phyloP scores from a whole-genome alignment of 202 grass and related monocot genomes.

The Eragrostis tef region DNA sequence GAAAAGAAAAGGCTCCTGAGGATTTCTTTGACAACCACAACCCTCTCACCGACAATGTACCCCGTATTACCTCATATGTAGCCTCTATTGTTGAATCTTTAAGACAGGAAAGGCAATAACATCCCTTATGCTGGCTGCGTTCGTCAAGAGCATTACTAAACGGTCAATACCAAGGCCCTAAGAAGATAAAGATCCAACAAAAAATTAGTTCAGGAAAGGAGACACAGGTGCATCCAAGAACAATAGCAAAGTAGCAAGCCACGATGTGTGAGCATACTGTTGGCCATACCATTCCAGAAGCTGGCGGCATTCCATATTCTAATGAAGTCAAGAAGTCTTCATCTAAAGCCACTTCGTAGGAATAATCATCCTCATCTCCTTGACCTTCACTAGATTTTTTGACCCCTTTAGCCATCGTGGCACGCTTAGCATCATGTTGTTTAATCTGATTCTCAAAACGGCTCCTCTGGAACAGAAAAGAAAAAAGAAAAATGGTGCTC shows the following conservation, averaged over 20 bases:
- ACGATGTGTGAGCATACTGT: constrained; percentile 5
- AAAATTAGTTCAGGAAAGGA: constrained; percentile 8
- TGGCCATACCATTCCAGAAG: constrained; percentile 86
- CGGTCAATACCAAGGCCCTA: constrained; percentile 93
- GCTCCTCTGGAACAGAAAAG: constrained; percentile 64
- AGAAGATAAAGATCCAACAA: not conserved
- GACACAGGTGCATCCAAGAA: not conserved
- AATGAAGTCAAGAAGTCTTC: constrained; percentile 92
- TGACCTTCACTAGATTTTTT: constrained; percentile 71
- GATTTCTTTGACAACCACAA: constrained; percentile 1
- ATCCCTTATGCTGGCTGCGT: constrained; percentile 90
- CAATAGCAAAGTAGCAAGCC: constrained; percentile 8
- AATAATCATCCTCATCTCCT: constrained; percentile 68
- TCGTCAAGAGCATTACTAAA: constrained; percentile 89
- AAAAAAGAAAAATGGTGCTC: constrained; percentile 31
- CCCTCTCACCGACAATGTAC: not conserved
- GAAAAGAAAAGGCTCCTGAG: not conserved
- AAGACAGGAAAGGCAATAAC: constrained; percentile 92
- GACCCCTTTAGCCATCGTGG: constrained; percentile 55
- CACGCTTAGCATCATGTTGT: constrained; percentile 83
- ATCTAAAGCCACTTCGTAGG: constrained; percentile 92
- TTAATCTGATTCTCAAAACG: constrained; percentile 97
- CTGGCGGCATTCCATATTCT: constrained; percentile 98
- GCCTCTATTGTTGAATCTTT: constrained; percentile 76
- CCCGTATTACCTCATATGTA: constrained; percentile 22